Evolutionary conservation across 805 yeast species (phyloP).

Genomic region (Metschnikowia cubensis): DNA sequence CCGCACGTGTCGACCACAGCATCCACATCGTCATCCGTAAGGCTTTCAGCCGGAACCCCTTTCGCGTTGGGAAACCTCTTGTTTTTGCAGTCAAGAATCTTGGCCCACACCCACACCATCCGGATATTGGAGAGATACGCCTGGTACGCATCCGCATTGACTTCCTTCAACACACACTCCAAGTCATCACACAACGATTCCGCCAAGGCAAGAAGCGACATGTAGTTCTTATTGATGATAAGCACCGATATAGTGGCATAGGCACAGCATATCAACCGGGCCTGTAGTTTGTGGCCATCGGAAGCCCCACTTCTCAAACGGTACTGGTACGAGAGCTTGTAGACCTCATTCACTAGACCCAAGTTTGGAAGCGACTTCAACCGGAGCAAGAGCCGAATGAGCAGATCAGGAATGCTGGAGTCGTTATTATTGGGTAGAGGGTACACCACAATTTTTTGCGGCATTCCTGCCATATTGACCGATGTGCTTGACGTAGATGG

Average conservation of each 20-base stretch:
- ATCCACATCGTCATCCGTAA: not conserved
- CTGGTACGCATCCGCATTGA: not conserved
- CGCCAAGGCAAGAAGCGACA: constrained; percentile 26
- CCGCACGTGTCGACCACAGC: constrained; percentile 5
- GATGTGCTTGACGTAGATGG: not conserved
- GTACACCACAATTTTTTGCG: constrained; percentile 15
- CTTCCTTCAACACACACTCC: not conserved
- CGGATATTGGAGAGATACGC: constrained; percentile 22
- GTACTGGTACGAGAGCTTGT: constrained; percentile 38
- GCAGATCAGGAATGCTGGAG: constrained; percentile 22
- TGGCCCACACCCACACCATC: constrained; percentile 18
- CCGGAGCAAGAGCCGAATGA: constrained; percentile 33
- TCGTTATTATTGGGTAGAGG: constrained; percentile 39
- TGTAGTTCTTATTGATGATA: constrained; percentile 27
- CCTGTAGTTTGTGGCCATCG: constrained; percentile 16
- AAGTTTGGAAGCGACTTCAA: constrained; percentile 43
- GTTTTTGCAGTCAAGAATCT: constrained; percentile 1
- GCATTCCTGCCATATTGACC: not conserved
- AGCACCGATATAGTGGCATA: constrained; percentile 31
- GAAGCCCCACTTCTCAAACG: constrained; percentile 18
- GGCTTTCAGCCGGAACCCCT: not conserved
- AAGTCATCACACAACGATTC: constrained; percentile 17
- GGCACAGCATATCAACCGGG: constrained; percentile 27
- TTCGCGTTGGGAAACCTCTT: not conserved
- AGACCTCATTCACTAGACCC: constrained; percentile 40